Conservation (phyloP, 495 filamentous ascomycete species). For the Pseudoneurospora amorphoporcata region DNA sequence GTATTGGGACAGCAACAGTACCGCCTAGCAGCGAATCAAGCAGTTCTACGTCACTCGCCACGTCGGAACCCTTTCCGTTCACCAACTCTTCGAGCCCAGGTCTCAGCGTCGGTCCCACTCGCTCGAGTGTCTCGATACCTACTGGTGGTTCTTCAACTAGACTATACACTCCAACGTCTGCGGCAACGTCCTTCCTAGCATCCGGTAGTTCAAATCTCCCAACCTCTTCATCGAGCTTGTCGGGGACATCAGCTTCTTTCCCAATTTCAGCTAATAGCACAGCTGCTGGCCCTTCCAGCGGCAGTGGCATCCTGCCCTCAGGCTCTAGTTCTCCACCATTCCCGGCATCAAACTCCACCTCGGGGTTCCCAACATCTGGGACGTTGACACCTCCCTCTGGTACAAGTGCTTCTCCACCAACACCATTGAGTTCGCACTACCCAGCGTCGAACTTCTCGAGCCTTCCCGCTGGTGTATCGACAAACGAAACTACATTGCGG, state of each 20-base stretch:
- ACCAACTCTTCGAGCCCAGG: not conserved
- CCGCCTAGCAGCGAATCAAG: not conserved
- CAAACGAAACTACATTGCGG: not conserved
- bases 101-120: not conserved
- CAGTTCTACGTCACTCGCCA: not conserved
- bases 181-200: not conserved
- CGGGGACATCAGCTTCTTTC: not conserved
- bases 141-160: not conserved
- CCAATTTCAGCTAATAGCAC: not conserved
- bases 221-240: not conserved
- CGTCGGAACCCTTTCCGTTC: not conserved
- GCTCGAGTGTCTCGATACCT: not conserved
- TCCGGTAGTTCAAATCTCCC: not conserved
- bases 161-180: not conserved
- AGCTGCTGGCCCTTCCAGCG: not conserved
- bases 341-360: slow-evolving; percentile 7
- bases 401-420: not conserved
- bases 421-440: not conserved
- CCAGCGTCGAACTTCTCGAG: not conserved
- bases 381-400: not conserved
- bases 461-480: not conserved
- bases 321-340: slow-evolving; percentile 3
- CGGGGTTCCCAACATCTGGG: not conserved
- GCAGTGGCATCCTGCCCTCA: not conserved
- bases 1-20: not conserved